Conservation (phyloP, 169 alveolate genomes). For the Eimeria necatrix region DNA sequence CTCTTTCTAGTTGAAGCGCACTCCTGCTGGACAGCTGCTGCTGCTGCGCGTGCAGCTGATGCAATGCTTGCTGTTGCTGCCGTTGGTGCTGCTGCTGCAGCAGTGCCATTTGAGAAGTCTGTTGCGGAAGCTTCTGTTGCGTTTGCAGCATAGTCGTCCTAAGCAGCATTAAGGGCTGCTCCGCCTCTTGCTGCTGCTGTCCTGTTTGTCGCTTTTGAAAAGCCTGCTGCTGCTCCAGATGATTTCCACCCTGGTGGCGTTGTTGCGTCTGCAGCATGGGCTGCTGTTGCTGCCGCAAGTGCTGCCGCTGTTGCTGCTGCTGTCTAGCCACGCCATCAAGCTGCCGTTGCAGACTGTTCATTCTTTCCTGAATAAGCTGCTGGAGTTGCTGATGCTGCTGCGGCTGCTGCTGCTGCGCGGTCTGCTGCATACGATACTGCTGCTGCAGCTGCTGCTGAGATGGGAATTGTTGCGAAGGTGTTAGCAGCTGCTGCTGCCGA, state of each 20-base stretch:
- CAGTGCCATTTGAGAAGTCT: background rate
- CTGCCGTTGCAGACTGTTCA: background rate
- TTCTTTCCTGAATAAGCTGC: constrained; percentile 39
- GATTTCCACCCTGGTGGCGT: background rate
- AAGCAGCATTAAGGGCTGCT: background rate
- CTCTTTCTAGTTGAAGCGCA: background rate
- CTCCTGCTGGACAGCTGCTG: background rate
- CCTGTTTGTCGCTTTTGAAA: background rate
- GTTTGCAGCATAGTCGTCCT: constrained; percentile 12
- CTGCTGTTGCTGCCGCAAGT: background rate
- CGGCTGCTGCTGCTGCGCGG: constrained; percentile 15
- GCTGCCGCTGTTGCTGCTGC: constrained; percentile 51
- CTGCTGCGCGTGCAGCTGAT: constrained; percentile 54
- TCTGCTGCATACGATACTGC: background rate
- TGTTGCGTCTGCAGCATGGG: background rate
- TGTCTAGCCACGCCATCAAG: background rate
- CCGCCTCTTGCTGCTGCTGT: constrained; percentile 51
- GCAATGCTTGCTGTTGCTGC: constrained; percentile 14
- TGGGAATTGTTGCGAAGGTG: background rate
- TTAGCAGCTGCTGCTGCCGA: background rate
- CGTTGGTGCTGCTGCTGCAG: constrained; percentile 33
- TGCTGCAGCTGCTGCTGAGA: constrained; percentile 27
- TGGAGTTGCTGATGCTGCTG: constrained; percentile 26
- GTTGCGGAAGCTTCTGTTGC: constrained; percentile 46
- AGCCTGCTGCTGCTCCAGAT: constrained; percentile 16